Conservation (phyloP, 2,329 filamentous ascomycete genomes). For the Colletotrichum orchidophilum region DNA sequence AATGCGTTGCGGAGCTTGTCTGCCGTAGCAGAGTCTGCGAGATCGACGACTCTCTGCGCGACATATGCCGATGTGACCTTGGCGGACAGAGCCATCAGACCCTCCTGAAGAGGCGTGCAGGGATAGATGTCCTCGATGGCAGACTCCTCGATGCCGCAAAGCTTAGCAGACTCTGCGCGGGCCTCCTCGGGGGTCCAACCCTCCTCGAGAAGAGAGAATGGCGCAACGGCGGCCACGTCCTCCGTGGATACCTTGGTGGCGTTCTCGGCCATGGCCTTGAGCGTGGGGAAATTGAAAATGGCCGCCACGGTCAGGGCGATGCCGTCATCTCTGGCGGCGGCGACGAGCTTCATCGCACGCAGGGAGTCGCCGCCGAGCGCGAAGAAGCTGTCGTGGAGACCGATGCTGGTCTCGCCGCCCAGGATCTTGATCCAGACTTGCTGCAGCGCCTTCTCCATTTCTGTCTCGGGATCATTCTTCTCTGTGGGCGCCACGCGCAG, state of each 20-base stretch:
- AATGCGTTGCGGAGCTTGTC: constrained; percentile 54
- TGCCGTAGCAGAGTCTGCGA: constrained; percentile 48
- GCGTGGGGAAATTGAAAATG: constrained; percentile 55
- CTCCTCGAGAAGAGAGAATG: constrained; percentile 51
- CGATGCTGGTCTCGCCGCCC: constrained; percentile 45
- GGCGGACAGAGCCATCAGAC: constrained; percentile 61
- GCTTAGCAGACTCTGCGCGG: constrained; percentile 47
- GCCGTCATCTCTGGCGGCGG: constrained; percentile 49
- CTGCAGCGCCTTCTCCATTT: constrained; percentile 49
- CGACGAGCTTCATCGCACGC: constrained; percentile 60
- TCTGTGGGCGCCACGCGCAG: constrained; percentile 43
- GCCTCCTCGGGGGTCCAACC: constrained; percentile 47
- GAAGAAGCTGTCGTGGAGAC: constrained; percentile 56
- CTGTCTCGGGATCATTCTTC: constrained; percentile 48
- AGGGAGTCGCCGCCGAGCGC: constrained; percentile 60
- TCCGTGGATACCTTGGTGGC: constrained; percentile 39
- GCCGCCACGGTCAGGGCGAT: constrained; percentile 54
- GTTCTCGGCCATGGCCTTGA: constrained; percentile 54
- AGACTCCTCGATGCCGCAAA: constrained; percentile 48
- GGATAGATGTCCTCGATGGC: constrained; percentile 62
- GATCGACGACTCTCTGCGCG: constrained; percentile 56
- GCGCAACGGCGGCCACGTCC: constrained; percentile 32
- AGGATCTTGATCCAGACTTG: constrained; percentile 50
- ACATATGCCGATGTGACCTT: constrained; percentile 63
- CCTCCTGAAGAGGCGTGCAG: constrained; percentile 64